Conservation (phyloP, 2,329 filamentous ascomycete genomes). For the Alternaria brassicae region DNA sequence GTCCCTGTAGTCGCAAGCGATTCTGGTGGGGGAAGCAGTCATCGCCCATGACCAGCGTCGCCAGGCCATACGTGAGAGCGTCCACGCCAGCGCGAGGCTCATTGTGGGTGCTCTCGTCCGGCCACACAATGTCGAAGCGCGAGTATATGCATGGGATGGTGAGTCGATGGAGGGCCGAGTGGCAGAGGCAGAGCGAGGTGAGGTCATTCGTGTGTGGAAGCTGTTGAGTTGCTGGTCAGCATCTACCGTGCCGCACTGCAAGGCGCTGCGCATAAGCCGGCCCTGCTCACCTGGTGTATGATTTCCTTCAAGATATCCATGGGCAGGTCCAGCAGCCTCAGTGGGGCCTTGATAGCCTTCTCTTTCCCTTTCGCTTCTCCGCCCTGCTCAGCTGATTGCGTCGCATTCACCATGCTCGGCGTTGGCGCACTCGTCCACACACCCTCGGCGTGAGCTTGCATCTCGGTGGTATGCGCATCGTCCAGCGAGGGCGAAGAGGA, state of each 20-base stretch:
- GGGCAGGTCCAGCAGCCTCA: conserved; percentile 76
- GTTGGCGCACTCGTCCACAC: conserved; percentile 20
- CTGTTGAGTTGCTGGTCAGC: conserved; percentile 53
- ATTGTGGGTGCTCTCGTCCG: conserved; percentile 69
- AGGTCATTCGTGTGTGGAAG: conserved; percentile 83
- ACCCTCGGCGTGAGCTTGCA: conserved; percentile 19
- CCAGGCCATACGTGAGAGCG: conserved; percentile 80
- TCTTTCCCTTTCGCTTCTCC: conserved; percentile 60
- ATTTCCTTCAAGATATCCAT: conserved; percentile 80
- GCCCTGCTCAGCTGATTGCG: conserved; percentile 34
- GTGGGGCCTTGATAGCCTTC: conserved; percentile 59
- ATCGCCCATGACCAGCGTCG: conserved; percentile 77
- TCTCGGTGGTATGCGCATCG: conserved; percentile 28
- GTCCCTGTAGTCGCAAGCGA: conserved; percentile 34
- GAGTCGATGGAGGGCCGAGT: conserved; percentile 77
- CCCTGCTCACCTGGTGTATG: conserved; percentile 71
- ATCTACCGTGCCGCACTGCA: not conserved
- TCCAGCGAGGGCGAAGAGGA: conserved; percentile 30
- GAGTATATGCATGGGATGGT: conserved; percentile 82
- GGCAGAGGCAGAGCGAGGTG: conserved; percentile 77
- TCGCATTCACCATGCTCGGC: conserved; percentile 10
- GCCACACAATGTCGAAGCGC: conserved; percentile 88
- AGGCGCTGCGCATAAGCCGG: not conserved
- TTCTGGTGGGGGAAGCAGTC: conserved; percentile 64
- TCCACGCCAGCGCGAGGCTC: conserved; percentile 77